Evolutionary conservation across 371 early-diverging fungal species (phyloP).

Genomic region (Mucor lusitanicus): DNA sequence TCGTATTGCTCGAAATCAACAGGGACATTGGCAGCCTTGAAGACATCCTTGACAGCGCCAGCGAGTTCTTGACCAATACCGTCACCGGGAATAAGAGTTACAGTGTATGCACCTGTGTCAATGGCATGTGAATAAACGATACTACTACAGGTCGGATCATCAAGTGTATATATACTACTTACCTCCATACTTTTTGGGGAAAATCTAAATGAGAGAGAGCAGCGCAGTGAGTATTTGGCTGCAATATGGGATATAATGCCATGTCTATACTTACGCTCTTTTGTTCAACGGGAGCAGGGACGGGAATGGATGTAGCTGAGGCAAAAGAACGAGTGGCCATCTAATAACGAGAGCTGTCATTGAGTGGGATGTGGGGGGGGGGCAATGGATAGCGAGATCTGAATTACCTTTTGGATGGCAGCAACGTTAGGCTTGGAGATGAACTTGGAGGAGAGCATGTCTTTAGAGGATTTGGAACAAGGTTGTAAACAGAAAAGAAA

Average conservation of each 20-base stretch:
- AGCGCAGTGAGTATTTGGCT: not conserved
- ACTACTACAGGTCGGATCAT: too few relatives aligned
- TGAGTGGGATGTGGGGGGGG: too few relatives aligned
- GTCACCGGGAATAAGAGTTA: slow-evolving; percentile 97
- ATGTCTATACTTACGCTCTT: slow-evolving; percentile 39
- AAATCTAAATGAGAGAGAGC: slow-evolving; percentile 24
- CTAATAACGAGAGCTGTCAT: too few relatives aligned
- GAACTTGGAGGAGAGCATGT: slow-evolving; percentile 17
- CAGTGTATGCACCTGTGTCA: slow-evolving; percentile 55
- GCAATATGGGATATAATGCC: too few relatives aligned
- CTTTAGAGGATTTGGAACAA: not conserved
- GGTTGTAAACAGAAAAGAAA: not conserved
- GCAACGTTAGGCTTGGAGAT: slow-evolving; percentile 13
- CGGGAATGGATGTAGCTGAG: slow-evolving; percentile 42
- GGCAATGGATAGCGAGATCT: not conserved
- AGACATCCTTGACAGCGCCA: slow-evolving; percentile 89
- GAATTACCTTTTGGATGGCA: slow-evolving; percentile 11
- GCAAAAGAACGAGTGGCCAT: slow-evolving; percentile 37
- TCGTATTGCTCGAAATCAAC: slow-evolving; percentile 95
- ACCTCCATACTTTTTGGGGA: slow-evolving; percentile 63
- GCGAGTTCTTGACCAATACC: slow-evolving; percentile 95
- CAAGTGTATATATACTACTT: too few relatives aligned
- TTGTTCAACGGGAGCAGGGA: slow-evolving; percentile 51
- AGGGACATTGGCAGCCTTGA: slow-evolving; percentile 90
- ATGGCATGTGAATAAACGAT: too few relatives aligned